Conservation (phyloP, 2,329 filamentous ascomycete species). For the Chalara sp. region DNA sequence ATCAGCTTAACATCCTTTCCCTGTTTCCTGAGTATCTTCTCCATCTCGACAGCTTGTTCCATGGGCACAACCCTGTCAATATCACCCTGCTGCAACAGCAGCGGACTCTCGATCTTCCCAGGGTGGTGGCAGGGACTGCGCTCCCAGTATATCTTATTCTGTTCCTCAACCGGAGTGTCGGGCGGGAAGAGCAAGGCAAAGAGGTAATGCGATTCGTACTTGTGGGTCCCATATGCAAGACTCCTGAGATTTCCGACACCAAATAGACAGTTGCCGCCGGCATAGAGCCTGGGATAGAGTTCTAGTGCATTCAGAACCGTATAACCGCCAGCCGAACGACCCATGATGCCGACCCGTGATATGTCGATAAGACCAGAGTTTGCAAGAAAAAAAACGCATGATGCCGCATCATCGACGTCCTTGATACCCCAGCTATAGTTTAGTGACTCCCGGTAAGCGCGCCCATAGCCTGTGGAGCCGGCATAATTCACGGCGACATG, state of each 20-base stretch:
- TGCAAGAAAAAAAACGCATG: conserved; percentile 37
- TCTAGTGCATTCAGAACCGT: conserved; percentile 32
- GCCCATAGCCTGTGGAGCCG: conserved; percentile 44
- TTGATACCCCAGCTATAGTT: conserved; percentile 43
- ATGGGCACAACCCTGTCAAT: conserved; percentile 51
- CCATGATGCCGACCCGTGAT: conserved; percentile 37
- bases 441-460: conserved; percentile 41
- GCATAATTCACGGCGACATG: conserved; percentile 44
- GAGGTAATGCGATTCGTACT: conserved; percentile 49
- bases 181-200: conserved; percentile 34
- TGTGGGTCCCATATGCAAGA: conserved; percentile 43
- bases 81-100: conserved; percentile 50
- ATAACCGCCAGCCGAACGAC: conserved; percentile 47
- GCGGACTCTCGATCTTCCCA: conserved; percentile 39
- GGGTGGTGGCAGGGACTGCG: conserved; percentile 43
- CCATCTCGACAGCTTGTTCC: conserved; percentile 48
- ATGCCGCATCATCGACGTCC: conserved; percentile 44
- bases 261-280: conserved; percentile 41
- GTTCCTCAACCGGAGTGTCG: conserved; percentile 31
- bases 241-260: conserved; percentile 44
- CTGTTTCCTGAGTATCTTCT: conserved; percentile 33
- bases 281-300: conserved; percentile 33
- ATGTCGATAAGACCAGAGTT: conserved; percentile 28
- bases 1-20: conserved; percentile 40
- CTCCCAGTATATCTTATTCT: conserved; percentile 34